Evolutionary conservation across 2,329 filamentous ascomycete species (phyloP), one percentile per base, ranked within the genome.

Genomic region (Simplicillium sp.): DNA sequence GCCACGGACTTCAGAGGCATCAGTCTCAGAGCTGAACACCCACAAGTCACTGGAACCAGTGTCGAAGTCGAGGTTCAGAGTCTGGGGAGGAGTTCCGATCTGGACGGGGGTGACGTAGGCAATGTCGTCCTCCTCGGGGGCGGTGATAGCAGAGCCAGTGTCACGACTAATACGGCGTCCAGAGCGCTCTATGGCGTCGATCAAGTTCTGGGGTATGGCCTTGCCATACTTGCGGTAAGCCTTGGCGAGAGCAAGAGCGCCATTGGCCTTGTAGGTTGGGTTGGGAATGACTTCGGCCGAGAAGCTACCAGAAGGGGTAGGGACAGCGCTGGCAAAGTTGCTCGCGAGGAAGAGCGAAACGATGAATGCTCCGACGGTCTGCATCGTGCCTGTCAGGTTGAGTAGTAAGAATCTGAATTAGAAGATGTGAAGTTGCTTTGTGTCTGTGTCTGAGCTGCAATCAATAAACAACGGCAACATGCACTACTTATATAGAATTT

Each of bases 11-110:
- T 49, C 37, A 18, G 44, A 44, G 29, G 39, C 34, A 16, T 49
- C 41, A 29, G 54, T 57, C 36, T 52, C 49, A 39, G 45, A 51
- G 48, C 50, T 54, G 45, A 60, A 61, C 36, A 61, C 58, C 59
- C 58, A 61, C 15, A 60, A 51, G 42, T 67, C 64, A n/a, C 60
- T 60, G 7, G 62, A 66, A 2, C 63, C 64, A 1, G 64, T 67
- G 46, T 67, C 64, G 25, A 67, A 62, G 47, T 65, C 58, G 29
- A 67, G 50, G 20, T 61, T 55, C 28, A 66, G 46, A 1, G 54
- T 61, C 50, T 66, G 60, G 12, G 37, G 34, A 8, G 7, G 57
- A 65, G 45, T 51, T 75, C 38, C 38, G 17, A 39, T 34, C 8
- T 20, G 8, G 5, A 39, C 38, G 2, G 18, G 16, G 7, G 18